phyloP scores from a whole-genome alignment of 2,329 filamentous ascomycete genomes.

The Fusarium bactridioides region DNA sequence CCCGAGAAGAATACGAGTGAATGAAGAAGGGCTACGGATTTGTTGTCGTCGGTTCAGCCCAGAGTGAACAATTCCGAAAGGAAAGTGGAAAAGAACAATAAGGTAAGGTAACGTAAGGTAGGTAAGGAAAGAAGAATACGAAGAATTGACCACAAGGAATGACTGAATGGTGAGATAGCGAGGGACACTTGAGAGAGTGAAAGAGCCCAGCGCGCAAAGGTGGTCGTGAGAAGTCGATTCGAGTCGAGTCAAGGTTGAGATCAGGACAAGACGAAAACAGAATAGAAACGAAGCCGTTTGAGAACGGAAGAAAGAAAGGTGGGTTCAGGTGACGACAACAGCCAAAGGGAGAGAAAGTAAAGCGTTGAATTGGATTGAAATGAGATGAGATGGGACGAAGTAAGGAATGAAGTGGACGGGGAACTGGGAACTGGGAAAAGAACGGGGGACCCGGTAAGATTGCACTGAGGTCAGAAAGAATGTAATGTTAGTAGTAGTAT shows the following conservation, averaged over 20 bases:
- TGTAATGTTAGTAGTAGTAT: constrained; percentile 1
- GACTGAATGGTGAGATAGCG: constrained; percentile 14
- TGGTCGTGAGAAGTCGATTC: constrained; percentile 16
- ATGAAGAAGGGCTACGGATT: neutral
- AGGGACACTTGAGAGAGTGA: constrained; percentile 34
- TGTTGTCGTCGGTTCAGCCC: constrained; percentile 14
- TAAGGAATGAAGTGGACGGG: constrained; percentile 24
- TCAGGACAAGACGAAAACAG: constrained; percentile 13
- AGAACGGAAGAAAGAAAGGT: constrained; percentile 23
- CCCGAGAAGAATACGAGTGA: constrained; percentile 35
- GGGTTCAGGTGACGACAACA: constrained; percentile 23
- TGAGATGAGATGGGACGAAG: constrained; percentile 29
- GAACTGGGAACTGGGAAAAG: constrained; percentile 7
- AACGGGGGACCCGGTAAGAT: constrained; percentile 32
- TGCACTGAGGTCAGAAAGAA: constrained; percentile 29
- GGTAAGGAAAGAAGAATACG: constrained; percentile 8
- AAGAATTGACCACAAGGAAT: constrained; percentile 20
- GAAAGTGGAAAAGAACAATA: neutral
- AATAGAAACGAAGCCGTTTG: constrained; percentile 27
- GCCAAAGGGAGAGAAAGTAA: constrained; percentile 20
- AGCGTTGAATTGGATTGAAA: constrained; percentile 23
- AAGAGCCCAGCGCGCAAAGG: constrained; percentile 22
- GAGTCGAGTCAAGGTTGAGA: neutral
- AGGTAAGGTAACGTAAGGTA: constrained; percentile 3
- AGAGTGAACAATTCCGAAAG: neutral